These are phyloP conservation scores for Diddensiella santjacobensis DNA, from an alignment of 805 yeast species.

Conservation along the genomic window DNA sequence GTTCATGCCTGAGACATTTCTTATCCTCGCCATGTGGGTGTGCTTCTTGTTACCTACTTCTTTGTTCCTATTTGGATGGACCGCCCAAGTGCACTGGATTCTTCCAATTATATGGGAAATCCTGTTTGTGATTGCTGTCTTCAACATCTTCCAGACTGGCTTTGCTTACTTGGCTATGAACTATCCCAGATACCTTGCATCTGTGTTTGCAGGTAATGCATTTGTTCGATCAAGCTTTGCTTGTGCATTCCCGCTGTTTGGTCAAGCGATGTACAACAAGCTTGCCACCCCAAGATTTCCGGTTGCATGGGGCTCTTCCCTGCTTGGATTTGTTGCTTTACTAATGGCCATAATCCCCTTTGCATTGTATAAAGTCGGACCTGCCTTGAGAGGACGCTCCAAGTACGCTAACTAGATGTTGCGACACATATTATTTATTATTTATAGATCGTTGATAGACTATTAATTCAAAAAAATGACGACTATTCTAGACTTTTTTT, in stretches of 20 bases:
- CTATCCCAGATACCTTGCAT: constrained; percentile 49
- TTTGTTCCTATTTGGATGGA: constrained; percentile 51
- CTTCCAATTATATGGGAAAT: constrained; percentile 44
- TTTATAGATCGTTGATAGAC: not conserved
- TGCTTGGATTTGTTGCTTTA: constrained; percentile 46
- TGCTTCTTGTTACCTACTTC: constrained; percentile 40
- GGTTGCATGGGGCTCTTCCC: constrained; percentile 55
- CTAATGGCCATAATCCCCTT: constrained; percentile 48
- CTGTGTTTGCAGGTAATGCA: constrained; percentile 57
- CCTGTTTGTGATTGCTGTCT: constrained; percentile 39
- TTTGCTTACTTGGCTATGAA: constrained; percentile 47
- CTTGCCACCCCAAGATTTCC: constrained; percentile 43
- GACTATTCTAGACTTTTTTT: no score
- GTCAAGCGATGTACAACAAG: constrained; percentile 51
- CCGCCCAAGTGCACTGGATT: constrained; percentile 49
- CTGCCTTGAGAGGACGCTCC: constrained; percentile 35
- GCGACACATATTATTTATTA: not conserved
- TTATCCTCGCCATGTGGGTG: constrained; percentile 17
- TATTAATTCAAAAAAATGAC: not conserved
- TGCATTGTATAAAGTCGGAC: constrained; percentile 34
- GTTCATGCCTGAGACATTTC: constrained; percentile 19
- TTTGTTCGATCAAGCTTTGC: constrained; percentile 51
- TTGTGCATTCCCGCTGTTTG: constrained; percentile 62
- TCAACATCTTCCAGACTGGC: constrained; percentile 46
- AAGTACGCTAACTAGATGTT: constrained; percentile 25